Base-by-base conservation (phyloP, 2,329 filamentous ascomycete genomes). In the Colletotrichum eleusines region DNA sequence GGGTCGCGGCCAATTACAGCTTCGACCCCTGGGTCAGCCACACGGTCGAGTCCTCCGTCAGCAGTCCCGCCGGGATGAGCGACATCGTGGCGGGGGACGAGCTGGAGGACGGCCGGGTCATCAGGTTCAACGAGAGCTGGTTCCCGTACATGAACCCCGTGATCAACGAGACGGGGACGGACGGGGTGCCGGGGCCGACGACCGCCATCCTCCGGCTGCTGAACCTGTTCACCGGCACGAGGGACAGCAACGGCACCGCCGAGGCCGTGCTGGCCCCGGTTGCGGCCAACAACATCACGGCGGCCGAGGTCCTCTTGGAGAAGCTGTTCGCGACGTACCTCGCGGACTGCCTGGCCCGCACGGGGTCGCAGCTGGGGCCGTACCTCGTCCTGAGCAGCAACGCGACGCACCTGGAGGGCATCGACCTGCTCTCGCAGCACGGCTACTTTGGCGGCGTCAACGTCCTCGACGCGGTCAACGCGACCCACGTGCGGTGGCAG, bases 361-460 rank as follows among this genome's bases (percentile, higher is more conserved):
- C 53, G 16, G 53, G 53, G 12, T 40, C 53, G 1, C 33, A 38
- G 5, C 12, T 35, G n/a, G 53, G n/a, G 12, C 2, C 53, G 8
- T 38, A n/a, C 16, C 53, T 55, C 31, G 1, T 57, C 33, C 33
- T 57, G 33, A 18, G 26, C 3, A 1, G 40, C n/a, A 40, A 38
- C 53, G 53, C 8, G 7, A 40, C 53, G 12, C n/a, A 26, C n/a
- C 18, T 57, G 1, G 12, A 23, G 33, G n/a, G 20, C n/a, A n/a
- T 57, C n/a, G 35, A 40, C 54, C 33, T 57, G 23, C 54, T 40
- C 54, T 40, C 54, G n/a, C 54, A 57, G 35, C 54, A 57, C 33
- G 35, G 54, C n/a, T 20, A 57, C 35, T 26, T 57, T 5, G 33
- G 54, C 54, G 54, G 54, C 33, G 35, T 57, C 54, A 57, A 57